Conservation (phyloP, 331 rosid species). For the Rhamnella rubrinervis region DNA sequence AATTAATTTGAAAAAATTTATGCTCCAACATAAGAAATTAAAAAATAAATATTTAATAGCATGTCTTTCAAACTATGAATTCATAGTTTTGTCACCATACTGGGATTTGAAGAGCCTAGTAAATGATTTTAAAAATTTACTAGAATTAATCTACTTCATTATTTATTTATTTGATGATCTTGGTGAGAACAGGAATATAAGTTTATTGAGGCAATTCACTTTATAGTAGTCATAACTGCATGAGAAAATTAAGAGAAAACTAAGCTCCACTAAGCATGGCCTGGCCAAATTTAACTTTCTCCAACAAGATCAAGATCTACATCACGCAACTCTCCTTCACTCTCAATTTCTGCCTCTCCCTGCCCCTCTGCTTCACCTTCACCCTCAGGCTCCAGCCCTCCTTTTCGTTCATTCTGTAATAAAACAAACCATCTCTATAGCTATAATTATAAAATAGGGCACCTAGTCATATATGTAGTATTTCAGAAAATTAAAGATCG, state of each 20-base stretch:
- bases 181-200: no score
- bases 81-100: no score
- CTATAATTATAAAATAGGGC: neutral
- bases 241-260: constrained; percentile 27
- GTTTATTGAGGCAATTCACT: no score
- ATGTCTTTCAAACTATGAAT: no score
- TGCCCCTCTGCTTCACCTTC: constrained; percentile 82
- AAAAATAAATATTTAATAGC: no score
- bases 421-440: neutral
- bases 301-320: constrained; percentile 65
- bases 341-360: constrained; percentile 78
- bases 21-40: no score
- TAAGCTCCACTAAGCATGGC: neutral
- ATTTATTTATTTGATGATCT: no score
- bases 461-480: neutral
- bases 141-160: no score
- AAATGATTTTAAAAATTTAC: no score
- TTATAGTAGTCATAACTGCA: constrained; percentile 72
- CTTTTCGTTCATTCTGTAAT: constrained; percentile 73
- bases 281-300: constrained; percentile 52
- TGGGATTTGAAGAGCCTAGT: no score
- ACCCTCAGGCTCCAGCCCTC: constrained; percentile 61
- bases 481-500: neutral
- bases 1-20: no score
- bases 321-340: constrained; percentile 68